Evolutionary conservation across 176 grass and related monocot species (phyloP).

Genomic region (Raddia guianensis): DNA sequence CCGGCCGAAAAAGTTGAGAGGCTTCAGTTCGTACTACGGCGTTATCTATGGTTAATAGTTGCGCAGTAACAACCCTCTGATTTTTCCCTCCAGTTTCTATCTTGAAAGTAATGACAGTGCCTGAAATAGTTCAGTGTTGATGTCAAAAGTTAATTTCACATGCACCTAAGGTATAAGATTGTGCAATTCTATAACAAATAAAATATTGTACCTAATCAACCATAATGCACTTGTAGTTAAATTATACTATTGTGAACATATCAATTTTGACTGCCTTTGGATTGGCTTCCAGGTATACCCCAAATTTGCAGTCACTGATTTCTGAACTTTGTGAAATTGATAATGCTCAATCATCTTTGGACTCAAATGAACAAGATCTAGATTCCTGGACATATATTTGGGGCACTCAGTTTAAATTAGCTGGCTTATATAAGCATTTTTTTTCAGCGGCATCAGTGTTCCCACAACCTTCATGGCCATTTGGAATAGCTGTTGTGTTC

Average conservation of each 20-base stretch:
- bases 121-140: conserved; percentile 18
- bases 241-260: neutral
- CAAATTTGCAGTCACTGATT: too few relatives aligned
- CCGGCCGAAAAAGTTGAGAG: neutral
- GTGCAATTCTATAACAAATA: conserved; percentile 4
- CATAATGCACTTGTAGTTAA: neutral
- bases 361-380: too few relatives aligned
- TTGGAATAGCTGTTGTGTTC: too few relatives aligned
- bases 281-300: too few relatives aligned
- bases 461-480: too few relatives aligned
- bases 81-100: neutral
- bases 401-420: too few relatives aligned
- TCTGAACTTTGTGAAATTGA: too few relatives aligned
- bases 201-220: neutral
- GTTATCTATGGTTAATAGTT: conserved; percentile 14
- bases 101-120: neutral
- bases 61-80: neutral
- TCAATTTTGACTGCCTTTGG: neutral
- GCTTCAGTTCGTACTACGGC: neutral
- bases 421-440: too few relatives aligned
- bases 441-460: too few relatives aligned
- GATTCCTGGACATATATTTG: too few relatives aligned
- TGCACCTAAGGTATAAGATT: neutral
- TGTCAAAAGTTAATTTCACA: neutral
- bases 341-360: too few relatives aligned